A percentile compares a stretch with the other conserved stretches of the same genome.
Evolutionary conservation across 495 filamentous ascomycete species (phyloP).

Genomic region (Penicillium soppii): DNA sequence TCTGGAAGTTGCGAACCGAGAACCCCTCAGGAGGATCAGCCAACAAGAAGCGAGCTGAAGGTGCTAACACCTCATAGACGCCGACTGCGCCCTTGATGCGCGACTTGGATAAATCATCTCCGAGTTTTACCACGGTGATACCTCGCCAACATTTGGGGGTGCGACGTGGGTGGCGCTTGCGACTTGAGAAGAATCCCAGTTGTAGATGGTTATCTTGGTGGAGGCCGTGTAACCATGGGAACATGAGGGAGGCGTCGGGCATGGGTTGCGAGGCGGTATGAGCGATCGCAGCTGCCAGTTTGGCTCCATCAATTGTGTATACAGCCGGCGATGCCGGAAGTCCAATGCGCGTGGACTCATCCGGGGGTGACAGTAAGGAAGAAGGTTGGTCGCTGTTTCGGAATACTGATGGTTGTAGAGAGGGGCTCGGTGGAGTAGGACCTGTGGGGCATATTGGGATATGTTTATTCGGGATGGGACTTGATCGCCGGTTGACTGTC

Average conservation of each 20-base stretch:
- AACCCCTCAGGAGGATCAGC: slow-evolving; percentile 80
- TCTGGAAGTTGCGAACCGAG: slow-evolving; percentile 94
- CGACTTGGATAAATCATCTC: slow-evolving; percentile 70
- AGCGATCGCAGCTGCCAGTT: slow-evolving; percentile 69
- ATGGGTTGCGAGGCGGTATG: slow-evolving; percentile 73
- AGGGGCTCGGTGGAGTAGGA: slow-evolving; percentile 55
- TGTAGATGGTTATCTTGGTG: slow-evolving; percentile 87
- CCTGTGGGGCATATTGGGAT: slow-evolving; percentile 81
- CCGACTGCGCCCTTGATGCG: slow-evolving; percentile 84
- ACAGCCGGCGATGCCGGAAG: slow-evolving; percentile 54
- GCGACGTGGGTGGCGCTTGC: slow-evolving; percentile 67
- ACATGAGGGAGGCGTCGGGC: slow-evolving; percentile 79
- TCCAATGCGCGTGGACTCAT: slow-evolving; percentile 56
- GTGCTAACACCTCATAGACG: slow-evolving; percentile 71
- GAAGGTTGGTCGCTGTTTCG: slow-evolving; percentile 46
- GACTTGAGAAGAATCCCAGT: slow-evolving; percentile 79
- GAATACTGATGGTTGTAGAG: slow-evolving; percentile 50
- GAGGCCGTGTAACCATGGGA: slow-evolving; percentile 98
- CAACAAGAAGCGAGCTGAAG: slow-evolving; percentile 45
- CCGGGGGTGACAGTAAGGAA: slow-evolving; percentile 75
- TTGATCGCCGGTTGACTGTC: slow-evolving; percentile 43
- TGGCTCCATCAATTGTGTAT: slow-evolving; percentile 68
- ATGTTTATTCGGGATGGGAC: slow-evolving; percentile 85
- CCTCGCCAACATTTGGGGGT: slow-evolving; percentile 79
- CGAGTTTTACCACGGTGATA: slow-evolving; percentile 85